phyloP scores from a whole-genome alignment of 2,329 filamentous ascomycete species.

The Aspergillus hiratsukae region DNA sequence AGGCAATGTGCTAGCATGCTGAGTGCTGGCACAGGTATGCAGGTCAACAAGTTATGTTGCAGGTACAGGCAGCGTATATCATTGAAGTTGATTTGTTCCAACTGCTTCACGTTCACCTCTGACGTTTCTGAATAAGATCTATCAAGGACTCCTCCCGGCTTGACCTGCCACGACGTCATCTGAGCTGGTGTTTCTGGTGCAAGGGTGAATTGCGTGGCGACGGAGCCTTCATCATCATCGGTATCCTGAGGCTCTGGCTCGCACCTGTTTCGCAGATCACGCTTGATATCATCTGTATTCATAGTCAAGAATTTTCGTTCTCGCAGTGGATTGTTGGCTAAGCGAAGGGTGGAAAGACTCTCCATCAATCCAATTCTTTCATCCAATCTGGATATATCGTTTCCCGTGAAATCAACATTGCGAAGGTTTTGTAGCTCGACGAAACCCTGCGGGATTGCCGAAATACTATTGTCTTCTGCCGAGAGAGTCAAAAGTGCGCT shows the following conservation, averaged over 20 bases:
- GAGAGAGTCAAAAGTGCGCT: constrained; percentile 66
- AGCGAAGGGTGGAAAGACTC: constrained; percentile 65
- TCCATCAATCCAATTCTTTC: constrained; percentile 77
- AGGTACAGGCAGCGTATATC: constrained; percentile 60
- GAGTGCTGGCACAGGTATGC: constrained; percentile 64
- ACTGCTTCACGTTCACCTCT: constrained; percentile 47
- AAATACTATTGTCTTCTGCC: constrained; percentile 77
- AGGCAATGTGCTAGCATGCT: constrained; percentile 67
- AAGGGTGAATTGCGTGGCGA: constrained; percentile 39
- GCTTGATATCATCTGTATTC: constrained; percentile 75
- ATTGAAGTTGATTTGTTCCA: constrained; percentile 43
- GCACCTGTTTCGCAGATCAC: constrained; percentile 60
- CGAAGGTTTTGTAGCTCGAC: constrained; percentile 62
- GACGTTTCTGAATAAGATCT: constrained; percentile 62
- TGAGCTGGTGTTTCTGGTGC: constrained; percentile 41
- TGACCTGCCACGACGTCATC: constrained; percentile 33
- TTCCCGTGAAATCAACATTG: constrained; percentile 77
- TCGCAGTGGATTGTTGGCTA: constrained; percentile 84
- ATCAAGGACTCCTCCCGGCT: constrained; percentile 54
- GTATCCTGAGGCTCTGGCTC: constrained; percentile 47
- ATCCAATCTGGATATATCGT: constrained; percentile 73
- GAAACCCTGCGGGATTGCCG: constrained; percentile 72
- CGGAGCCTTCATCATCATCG: constrained; percentile 36
- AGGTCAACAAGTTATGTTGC: constrained; percentile 70
- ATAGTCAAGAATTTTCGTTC: constrained; percentile 83